These are phyloP conservation scores for Xylaria sp. DNA, from an alignment of 495 filamentous ascomycete genomes.

Conservation along the genomic window DNA sequence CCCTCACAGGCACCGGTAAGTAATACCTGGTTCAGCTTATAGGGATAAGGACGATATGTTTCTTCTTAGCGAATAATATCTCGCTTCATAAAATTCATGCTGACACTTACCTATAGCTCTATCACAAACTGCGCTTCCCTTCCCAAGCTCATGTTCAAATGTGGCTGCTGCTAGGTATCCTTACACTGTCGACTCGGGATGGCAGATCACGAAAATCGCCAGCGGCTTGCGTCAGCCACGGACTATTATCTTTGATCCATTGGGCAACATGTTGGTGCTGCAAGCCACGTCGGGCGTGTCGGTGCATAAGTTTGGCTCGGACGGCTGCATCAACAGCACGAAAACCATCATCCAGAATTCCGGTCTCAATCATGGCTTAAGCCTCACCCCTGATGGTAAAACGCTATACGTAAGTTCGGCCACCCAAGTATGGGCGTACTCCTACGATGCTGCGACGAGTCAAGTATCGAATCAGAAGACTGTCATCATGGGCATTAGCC, in stretches of 20 bases:
- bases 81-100: not conserved
- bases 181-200: conserved; percentile 39
- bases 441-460: conserved; percentile 59
- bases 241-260: conserved; percentile 42
- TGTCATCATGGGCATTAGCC: conserved; percentile 62
- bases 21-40: not conserved
- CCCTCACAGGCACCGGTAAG: conserved; percentile 36
- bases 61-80: not conserved
- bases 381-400: conserved; percentile 64
- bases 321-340: conserved; percentile 57
- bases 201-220: conserved; percentile 45
- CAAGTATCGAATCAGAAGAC: conserved; percentile 53
- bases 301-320: conserved; percentile 57
- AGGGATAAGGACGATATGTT: not conserved
- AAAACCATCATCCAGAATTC: conserved; percentile 46
- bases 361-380: conserved; percentile 69
- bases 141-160: conserved; percentile 41
- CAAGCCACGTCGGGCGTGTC: conserved; percentile 60
- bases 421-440: conserved; percentile 63
- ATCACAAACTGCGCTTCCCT: conserved; percentile 36
- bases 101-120: conserved; percentile 26
- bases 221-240: conserved; percentile 43
- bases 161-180: conserved; percentile 39
- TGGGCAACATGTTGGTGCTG: conserved; percentile 60
- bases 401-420: conserved; percentile 68